Conservation (phyloP, 2,329 filamentous ascomycete genomes). For the Penicillium hordei region DNA sequence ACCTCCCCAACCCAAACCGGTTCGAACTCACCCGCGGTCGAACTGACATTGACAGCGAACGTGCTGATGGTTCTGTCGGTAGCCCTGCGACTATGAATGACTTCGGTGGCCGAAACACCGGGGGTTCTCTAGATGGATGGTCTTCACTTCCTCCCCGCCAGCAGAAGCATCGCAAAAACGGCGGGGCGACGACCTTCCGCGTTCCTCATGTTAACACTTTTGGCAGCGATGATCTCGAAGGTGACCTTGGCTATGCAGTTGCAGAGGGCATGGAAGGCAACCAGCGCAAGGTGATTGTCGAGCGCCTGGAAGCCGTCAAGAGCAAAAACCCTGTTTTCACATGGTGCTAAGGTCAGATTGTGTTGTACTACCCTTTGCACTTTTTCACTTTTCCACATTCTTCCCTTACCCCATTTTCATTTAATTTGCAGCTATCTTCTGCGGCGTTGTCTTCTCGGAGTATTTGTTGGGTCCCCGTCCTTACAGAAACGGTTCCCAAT, state of each 20-base stretch:
- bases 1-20: slow-evolving; percentile 72
- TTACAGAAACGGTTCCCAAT: not conserved
- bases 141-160: slow-evolving; percentile 38
- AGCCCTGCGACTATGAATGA: slow-evolving; percentile 39
- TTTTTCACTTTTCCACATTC: slow-evolving; percentile 11
- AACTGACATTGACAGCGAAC: slow-evolving; percentile 36
- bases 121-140: slow-evolving; percentile 40
- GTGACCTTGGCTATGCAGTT: slow-evolving; percentile 90
- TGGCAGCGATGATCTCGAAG: slow-evolving; percentile 76
- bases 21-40: slow-evolving; percentile 63
- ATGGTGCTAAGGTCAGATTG: slow-evolving; percentile 68
- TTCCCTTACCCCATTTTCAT: slow-evolving; percentile 20
- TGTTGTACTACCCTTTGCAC: slow-evolving; percentile 5
- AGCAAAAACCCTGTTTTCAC: slow-evolving; percentile 93
- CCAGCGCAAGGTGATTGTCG: slow-evolving; percentile 91
- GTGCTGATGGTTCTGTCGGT: slow-evolving; percentile 31
- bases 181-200: slow-evolving; percentile 42
- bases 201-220: slow-evolving; percentile 45
- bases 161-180: slow-evolving; percentile 33
- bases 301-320: slow-evolving; percentile 93
- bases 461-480: not conserved
- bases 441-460: slow-evolving; percentile 21
- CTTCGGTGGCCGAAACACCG: slow-evolving; percentile 33
- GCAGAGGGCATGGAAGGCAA: slow-evolving; percentile 92
- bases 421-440: slow-evolving; percentile 21